Percentiles rank a stretch among this genome's conserved stretches.
Conservation (phyloP, 169 alveolate genomes). For the Plasmodium chabaudi region DNA sequence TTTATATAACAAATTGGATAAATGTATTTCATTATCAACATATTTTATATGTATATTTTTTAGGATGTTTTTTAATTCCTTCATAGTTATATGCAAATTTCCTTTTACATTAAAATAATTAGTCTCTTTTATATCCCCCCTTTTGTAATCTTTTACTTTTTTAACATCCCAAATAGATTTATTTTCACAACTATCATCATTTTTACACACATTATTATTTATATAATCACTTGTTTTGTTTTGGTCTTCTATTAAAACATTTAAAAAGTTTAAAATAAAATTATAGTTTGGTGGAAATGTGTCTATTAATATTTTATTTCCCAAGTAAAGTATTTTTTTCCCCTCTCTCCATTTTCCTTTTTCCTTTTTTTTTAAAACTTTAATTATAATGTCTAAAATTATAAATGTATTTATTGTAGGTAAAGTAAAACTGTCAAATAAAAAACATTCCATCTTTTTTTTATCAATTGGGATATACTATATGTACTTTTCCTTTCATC, state of each 20-base stretch:
- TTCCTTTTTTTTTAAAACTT: conserved; percentile 14
- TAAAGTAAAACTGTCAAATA: conserved; percentile 22
- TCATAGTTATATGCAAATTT: background rate
- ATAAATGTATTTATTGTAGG: conserved; percentile 40
- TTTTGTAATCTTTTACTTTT: conserved; percentile 30
- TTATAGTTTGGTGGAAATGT: conserved; percentile 31
- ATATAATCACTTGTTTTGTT: background rate
- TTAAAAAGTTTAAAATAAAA: conserved; percentile 17
- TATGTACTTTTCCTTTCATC: too few relatives aligned
- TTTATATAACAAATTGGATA: conserved; percentile 14
- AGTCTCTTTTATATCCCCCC: background rate
- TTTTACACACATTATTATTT: background rate
- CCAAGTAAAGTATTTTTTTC: conserved; percentile 24
- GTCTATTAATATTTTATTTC: conserved; percentile 35
- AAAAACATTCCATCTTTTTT: conserved; percentile 14
- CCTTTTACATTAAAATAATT: background rate
- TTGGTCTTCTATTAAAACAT: background rate
- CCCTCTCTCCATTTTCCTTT: background rate
- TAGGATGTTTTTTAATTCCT: conserved; percentile 6
- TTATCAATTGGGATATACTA: background rate
- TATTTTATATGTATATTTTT: conserved; percentile 33
- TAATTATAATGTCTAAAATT: conserved; percentile 14
- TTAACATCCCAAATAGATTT: conserved; percentile 10
- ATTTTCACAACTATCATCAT: too few relatives aligned
- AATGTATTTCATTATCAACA: conserved; percentile 10